Evolutionary conservation across 352 stramenopile genomes (phyloP).

Genomic region (Pythium catenulatum): DNA sequence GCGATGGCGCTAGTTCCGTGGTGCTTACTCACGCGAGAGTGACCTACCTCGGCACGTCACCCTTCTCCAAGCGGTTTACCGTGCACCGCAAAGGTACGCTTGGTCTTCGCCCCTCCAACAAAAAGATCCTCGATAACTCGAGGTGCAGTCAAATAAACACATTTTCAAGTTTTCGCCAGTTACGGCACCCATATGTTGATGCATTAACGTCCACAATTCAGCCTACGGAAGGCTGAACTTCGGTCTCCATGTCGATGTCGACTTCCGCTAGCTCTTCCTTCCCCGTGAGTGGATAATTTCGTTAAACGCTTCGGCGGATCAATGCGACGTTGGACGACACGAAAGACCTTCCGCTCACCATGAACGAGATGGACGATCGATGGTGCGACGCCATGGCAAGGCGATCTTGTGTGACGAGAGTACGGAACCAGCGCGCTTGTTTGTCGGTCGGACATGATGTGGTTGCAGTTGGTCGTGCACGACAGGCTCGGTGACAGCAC

Average conservation of each 20-base stretch:
- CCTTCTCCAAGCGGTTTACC: neutral
- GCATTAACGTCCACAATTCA: constrained; percentile 15
- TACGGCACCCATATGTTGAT: neutral
- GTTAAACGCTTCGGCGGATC: neutral
- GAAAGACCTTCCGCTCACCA: neutral
- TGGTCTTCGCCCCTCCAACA: neutral
- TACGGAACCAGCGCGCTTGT: too few relatives aligned
- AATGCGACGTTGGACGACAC: neutral
- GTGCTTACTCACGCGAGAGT: neutral
- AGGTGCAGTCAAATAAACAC: constrained; percentile 1
- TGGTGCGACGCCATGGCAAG: neutral
- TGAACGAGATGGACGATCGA: too few relatives aligned
- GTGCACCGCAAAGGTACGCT: constrained; percentile 1
- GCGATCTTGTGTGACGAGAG: neutral
- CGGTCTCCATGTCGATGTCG: neutral
- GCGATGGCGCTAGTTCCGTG: too few relatives aligned
- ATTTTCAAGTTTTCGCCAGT: constrained; percentile 10
- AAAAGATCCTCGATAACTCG: neutral
- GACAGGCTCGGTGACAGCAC: neutral
- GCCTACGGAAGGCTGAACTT: neutral
- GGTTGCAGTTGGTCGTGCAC: neutral
- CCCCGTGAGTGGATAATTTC: neutral
- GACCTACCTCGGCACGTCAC: neutral
- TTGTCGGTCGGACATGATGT: neutral
- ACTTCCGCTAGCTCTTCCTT: neutral